phyloP scores from a whole-genome alignment of 2,329 filamentous ascomycete genomes.

The Microsporum canis region DNA sequence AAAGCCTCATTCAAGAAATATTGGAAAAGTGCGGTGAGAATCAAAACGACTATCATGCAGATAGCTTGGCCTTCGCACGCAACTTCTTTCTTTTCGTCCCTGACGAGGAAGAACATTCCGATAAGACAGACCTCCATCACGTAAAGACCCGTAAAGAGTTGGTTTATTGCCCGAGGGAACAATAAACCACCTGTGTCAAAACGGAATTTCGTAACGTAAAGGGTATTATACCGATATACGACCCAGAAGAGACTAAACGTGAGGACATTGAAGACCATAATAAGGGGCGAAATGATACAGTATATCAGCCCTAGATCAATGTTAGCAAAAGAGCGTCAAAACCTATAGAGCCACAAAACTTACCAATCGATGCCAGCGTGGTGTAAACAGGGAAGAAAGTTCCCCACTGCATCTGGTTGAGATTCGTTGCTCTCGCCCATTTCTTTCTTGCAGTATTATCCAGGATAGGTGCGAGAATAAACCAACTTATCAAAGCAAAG shows the following conservation, averaged over 20 bases:
- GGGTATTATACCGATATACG: constrained; percentile 89
- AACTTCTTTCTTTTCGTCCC: constrained; percentile 43
- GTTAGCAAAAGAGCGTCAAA: not conserved
- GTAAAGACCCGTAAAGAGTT: constrained; percentile 89
- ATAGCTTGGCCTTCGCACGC: constrained; percentile 67
- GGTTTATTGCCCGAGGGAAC: constrained; percentile 86
- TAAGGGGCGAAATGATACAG: constrained; percentile 76
- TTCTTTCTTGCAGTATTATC: constrained; percentile 76
- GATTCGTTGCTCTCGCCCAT: constrained; percentile 69
- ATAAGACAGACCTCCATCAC: constrained; percentile 87
- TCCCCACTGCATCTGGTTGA: constrained; percentile 76
- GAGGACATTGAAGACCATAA: constrained; percentile 84
- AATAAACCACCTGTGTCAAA: constrained; percentile 86
- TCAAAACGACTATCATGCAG: constrained; percentile 64
- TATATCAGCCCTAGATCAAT: constrained; percentile 56
- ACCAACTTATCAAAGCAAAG: constrained; percentile 67
- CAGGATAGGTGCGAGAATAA: constrained; percentile 64
- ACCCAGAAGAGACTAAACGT: constrained; percentile 89
- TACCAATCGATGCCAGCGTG: constrained; percentile 74
- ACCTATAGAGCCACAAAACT: constrained; percentile 14
- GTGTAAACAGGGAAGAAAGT: constrained; percentile 93
- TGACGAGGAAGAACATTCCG: constrained; percentile 74
- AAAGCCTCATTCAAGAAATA: constrained; percentile 72
- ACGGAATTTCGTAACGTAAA: constrained; percentile 84
- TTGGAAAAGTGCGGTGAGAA: constrained; percentile 68